Base-by-base conservation (phyloP, 805 yeast genomes). In the Zygotorulaspora sp. region DNA sequence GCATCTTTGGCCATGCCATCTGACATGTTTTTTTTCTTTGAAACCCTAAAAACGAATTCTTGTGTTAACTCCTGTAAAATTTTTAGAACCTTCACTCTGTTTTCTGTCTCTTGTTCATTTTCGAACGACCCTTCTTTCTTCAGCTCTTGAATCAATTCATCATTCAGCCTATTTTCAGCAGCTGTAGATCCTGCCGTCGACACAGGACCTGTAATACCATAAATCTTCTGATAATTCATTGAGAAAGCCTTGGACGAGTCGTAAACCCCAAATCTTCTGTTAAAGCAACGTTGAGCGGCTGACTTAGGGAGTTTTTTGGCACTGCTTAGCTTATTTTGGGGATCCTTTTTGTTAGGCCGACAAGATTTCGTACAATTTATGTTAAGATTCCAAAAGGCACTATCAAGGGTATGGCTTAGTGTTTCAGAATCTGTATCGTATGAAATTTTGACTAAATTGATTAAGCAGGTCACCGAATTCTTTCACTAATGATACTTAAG, bases 1-100 rank as follows among this genome's bases (percentile, higher is more conserved):
- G 97, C 95, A 62, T 92, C 98, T 39, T 68, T 74, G 0, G 97
- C 95, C 97, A 92, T 88, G 2, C 97, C 96, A 44, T 92, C 97
- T 23, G 88, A 78, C 96, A 92, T 88, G 56, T 90, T 89, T 55
- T 83, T 88, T 44, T 72, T 76, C 47, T 76, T 72, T 3, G 94
- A 82, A 6, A 88, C 97, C 10, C 65, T 74, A 53, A 77, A 83
- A 1, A 92, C 98, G 63, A 90, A 90, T 47, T 82, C 85, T 51
- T 81, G 75, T 0, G 84, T 75, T 52, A 92, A 55, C 45, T 76
- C 71, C 58, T 92, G 97, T 45, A 92, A 61, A 5, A 73, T 67
- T 33, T 72, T 70, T 26, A 92, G 70, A 7, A 86, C 90, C 45
- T 82, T 78, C 2, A 78, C 83, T 56, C 98, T 73, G 54, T 80